These are phyloP conservation scores for Thuidium tamariscinum DNA, from an alignment of 225 moss, liverwort and hornwort species.

Conservation along the genomic window DNA sequence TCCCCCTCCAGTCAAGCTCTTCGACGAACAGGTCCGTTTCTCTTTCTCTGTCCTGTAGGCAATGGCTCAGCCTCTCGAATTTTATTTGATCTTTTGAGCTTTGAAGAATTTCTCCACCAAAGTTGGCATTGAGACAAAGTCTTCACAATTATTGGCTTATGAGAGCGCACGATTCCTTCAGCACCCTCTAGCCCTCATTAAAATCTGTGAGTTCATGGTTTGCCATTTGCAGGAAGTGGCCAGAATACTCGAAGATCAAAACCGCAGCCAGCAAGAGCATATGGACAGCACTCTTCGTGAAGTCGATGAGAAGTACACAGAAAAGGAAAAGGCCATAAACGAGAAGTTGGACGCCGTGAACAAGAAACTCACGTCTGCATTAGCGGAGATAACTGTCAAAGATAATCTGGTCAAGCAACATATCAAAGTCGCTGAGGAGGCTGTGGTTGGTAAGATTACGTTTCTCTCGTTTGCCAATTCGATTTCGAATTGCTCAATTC, in stretches of 20 bases:
- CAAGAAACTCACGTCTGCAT: slow-evolving; percentile 31
- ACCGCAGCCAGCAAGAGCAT: slow-evolving; percentile 28
- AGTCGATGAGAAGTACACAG: slow-evolving; percentile 7
- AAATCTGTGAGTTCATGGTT: neutral
- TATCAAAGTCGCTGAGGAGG: slow-evolving; percentile 81
- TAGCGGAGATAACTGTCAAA: slow-evolving; percentile 36
- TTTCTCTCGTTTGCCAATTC: neutral
- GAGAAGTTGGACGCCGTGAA: slow-evolving; percentile 18
- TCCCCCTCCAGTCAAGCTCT: slow-evolving; percentile 34
- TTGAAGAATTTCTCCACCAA: neutral
- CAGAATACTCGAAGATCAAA: slow-evolving; percentile 39
- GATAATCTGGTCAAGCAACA: slow-evolving; percentile 52
- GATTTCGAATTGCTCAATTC: neutral
- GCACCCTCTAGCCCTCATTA: neutral
- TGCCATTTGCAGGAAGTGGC: slow-evolving; percentile 27
- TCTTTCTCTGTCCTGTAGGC: neutral
- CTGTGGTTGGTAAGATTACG: slow-evolving; percentile 40
- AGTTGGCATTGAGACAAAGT: neutral
- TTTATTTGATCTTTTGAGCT: neutral
- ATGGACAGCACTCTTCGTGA: slow-evolving; percentile 18
- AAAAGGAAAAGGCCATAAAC: slow-evolving; percentile 11
- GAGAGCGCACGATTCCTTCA: neutral
- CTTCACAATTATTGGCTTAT: neutral
- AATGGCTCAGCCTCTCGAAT: neutral
- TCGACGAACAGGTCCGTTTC: slow-evolving; percentile 32